Conservation (phyloP, 306 rosid species). For the Cicer chorassanicum region DNA sequence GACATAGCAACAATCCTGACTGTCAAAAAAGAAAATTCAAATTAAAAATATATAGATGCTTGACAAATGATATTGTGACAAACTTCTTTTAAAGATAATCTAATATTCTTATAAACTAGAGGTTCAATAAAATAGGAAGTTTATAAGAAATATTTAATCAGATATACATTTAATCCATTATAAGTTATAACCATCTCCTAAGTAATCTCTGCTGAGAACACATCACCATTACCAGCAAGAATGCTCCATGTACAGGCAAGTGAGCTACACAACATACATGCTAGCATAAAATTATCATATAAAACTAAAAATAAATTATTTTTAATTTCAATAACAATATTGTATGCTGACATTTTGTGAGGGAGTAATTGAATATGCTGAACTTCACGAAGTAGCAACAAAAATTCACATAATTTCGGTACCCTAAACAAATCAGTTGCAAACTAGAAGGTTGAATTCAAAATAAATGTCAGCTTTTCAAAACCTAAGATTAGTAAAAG, state of each 20-base stretch:
- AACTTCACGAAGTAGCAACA: background rate
- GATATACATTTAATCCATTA: background rate
- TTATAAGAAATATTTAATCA: conserved; percentile 1
- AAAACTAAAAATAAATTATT: background rate
- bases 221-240: conserved; percentile 1
- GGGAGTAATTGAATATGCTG: background rate
- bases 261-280: background rate
- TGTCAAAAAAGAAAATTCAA: conserved; percentile 49
- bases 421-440: background rate
- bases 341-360: background rate
- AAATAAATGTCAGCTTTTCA: conserved; percentile 11
- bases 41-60: background rate
- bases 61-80: too few relatives aligned
- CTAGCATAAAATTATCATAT: background rate
- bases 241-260: too few relatives aligned
- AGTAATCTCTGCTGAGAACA: background rate
- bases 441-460: conserved; percentile 14
- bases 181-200: background rate
- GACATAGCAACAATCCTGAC: conserved; percentile 49
- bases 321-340: conserved; percentile 11
- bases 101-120: background rate
- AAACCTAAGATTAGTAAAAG: conserved; percentile 1
- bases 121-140: background rate
- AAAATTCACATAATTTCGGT: background rate
- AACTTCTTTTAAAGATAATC: too few relatives aligned